Evolutionary conservation across 108 stramenopile genomes (phyloP), one percentile per base, ranked within the genome.

Genomic region (Cyclotella kingstonii): DNA sequence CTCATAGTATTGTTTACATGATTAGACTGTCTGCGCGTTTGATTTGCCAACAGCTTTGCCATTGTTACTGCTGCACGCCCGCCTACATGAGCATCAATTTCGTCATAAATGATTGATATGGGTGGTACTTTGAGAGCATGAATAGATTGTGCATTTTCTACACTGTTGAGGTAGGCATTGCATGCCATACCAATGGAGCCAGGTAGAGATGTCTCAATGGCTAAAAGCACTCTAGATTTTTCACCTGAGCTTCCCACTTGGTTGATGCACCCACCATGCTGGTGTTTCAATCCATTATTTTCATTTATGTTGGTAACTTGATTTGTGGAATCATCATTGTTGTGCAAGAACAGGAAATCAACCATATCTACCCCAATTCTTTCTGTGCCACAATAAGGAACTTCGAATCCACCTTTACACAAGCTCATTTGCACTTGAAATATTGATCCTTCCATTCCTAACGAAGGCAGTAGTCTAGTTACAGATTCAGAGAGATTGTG

Each of bases 41-140:
- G 90, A 23, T 85, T 77, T 17, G 73, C 62, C 28, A 91, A 65
- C 46, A 91, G 84, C 29, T 79, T 84, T 35, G 83, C 86, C 44
- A 91, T 76, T 15, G 90, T 73, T 12, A 86, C 81, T 19, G 87
- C 87, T 19, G 90, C 86, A n/a, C 83, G 46, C 25, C 90, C 90
- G 29, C 90, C 90, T 26, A 91, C 87, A 62, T 91, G 90, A 23
- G 87, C 85, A 68, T 91, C 90, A 42, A 91, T 91, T 54, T 91
- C 90, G 56, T 91, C 90, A 50, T 88, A 91, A 14, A 91, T 71
- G 11, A 91, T 84, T 29, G 85, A 64, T 3, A 88, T 75, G 3
- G 90, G 86, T 52, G 63, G 66, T 7, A 46, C n/a, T 4, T 30
- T 44, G 10, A 39, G 10, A 41, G 28, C 2, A 25, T 26, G 10